Percentiles rank a stretch among this genome's conserved stretches.
phyloP scores from a whole-genome alignment of 2,329 filamentous ascomycete species.

The Arthrocladium fulminans region DNA sequence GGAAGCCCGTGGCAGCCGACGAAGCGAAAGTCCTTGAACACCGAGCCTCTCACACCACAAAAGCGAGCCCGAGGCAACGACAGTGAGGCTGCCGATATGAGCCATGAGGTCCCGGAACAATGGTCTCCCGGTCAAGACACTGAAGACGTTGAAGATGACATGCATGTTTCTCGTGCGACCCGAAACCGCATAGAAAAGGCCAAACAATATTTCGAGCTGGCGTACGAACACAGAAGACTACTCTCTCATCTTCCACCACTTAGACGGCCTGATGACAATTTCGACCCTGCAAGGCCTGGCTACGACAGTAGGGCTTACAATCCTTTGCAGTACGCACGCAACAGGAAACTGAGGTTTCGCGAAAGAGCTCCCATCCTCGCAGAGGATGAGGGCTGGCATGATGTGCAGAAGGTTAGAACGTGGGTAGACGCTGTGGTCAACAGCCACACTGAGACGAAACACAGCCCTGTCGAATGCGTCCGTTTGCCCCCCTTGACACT shows the following conservation, averaged over 20 bases:
- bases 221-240: slow-evolving; percentile 71
- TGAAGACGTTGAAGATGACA: slow-evolving; percentile 27
- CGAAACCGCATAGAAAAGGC: slow-evolving; percentile 75
- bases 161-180: slow-evolving; percentile 65
- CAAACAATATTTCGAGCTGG: slow-evolving; percentile 74
- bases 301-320: slow-evolving; percentile 59
- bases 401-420: slow-evolving; percentile 59
- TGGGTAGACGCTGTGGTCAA: slow-evolving; percentile 68
- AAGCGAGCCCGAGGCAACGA: background rate
- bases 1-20: background rate
- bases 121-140: slow-evolving; percentile 24
- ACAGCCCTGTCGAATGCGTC: slow-evolving; percentile 39
- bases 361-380: slow-evolving; percentile 68
- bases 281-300: slow-evolving; percentile 20
- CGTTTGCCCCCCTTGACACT: slow-evolving; percentile 34
- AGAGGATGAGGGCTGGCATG: slow-evolving; percentile 65
- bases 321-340: slow-evolving; percentile 84
- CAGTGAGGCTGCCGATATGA: background rate
- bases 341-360: slow-evolving; percentile 72
- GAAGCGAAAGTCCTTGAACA: background rate
- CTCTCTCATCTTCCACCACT: slow-evolving; percentile 72
- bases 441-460: slow-evolving; percentile 34
- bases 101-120: background rate
- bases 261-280: slow-evolving; percentile 18
- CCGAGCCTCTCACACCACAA: background rate